These are phyloP conservation scores for Fusarium sublunatum DNA, from an alignment of 2,329 filamentous ascomycete genomes.

Conservation along the genomic window DNA sequence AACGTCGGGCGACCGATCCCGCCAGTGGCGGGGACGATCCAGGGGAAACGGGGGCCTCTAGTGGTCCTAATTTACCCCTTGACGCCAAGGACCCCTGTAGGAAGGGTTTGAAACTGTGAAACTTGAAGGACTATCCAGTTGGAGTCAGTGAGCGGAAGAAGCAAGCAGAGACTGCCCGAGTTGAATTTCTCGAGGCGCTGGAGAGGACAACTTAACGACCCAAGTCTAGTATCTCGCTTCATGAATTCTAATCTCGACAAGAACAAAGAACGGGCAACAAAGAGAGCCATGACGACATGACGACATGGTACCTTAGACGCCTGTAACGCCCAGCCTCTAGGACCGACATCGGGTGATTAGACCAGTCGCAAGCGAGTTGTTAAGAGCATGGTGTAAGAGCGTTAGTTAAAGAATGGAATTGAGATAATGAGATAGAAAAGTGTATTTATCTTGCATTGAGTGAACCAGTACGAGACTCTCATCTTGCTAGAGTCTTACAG, in stretches of 20 bases:
- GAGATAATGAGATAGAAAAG: too few species aligned
- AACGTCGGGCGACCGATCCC: slow-evolving; percentile 19
- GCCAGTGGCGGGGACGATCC: slow-evolving; percentile 30
- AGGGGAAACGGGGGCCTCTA: slow-evolving; percentile 35
- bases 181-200: too few species aligned
- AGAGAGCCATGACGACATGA: slow-evolving; percentile 13
- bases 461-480: too few species aligned
- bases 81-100: slow-evolving; percentile 23
- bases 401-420: neutral
- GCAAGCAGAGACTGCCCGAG: neutral
- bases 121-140: slow-evolving; percentile 24
- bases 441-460: too few species aligned
- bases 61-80: slow-evolving; percentile 39
- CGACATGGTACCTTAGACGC: slow-evolving; percentile 6
- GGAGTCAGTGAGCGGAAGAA: slow-evolving; percentile 5
- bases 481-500: neutral
- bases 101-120: slow-evolving; percentile 42
- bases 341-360: slow-evolving; percentile 9
- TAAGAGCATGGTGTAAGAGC: slow-evolving; percentile 7
- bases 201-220: too few species aligned
- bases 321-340: slow-evolving; percentile 8
- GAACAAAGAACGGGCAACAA: neutral
- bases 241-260: neutral
- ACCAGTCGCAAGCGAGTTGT: slow-evolving; percentile 12
- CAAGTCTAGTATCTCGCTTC: neutral